Base-by-base conservation (phyloP, 2,329 filamentous ascomycete species). In the Daldinia eschscholtzii region DNA sequence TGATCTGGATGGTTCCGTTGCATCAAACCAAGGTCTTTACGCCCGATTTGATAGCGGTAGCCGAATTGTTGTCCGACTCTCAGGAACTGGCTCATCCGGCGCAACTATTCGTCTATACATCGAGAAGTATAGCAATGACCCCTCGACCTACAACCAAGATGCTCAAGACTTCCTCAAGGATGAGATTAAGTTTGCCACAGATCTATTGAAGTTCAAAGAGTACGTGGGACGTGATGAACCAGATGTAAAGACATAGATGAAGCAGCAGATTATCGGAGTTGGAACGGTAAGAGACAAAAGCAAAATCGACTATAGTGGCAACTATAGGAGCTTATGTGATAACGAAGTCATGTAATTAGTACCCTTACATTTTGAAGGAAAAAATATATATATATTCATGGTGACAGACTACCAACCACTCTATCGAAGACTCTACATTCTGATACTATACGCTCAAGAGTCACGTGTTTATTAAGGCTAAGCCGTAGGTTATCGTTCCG, bases 101-200 rank as follows among this genome's bases (percentile, higher is more conserved):
- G 96, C 96, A 55, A 99, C 96, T 35, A 98, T 99, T 79, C 92
- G 96, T 71, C 86, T 99, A 74, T 99, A 99, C 83, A 91, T 99
- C 74, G 96, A 99, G 88, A 95, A 96, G 86, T 93, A 98, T 85
- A 94, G 93, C 81, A 88, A 84, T 72, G 93, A 98, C 78, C 85
- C 90, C 70, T 90, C 88, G 70, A 94, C 90, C 67, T 97, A 96
- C 78, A 88, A 85, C 65, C 81, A 92, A 77, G 93, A 97, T 80
- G 94, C 94, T 13, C 96, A 99, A 83, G 94, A 95, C 65, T 99
- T 97, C 85, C 87, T 99, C 76, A 92, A 93, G 85, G 92, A 93
- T 65, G 93, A 97, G 79, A 93, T 99, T 77, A 88, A 91, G 79
- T 88, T 97, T 75, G 93, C 95, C 23, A 92, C 93, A 2, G 88